Base-by-base conservation (phyloP, 2,329 filamentous ascomycete genomes). In the Westerdykella sp. region DNA sequence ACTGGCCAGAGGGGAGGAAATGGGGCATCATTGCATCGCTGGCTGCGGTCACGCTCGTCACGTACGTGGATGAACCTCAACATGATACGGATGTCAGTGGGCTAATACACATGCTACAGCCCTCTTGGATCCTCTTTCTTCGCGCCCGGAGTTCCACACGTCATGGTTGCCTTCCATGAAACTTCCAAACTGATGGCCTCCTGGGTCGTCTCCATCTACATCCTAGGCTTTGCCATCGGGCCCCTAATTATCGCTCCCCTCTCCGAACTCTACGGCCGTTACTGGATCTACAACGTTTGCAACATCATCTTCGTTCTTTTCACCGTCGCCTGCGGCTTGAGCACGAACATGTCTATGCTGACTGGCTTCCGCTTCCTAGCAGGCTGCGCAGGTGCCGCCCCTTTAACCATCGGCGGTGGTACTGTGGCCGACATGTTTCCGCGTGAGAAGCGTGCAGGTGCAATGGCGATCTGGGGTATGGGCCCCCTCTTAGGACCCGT, bases 291-390 rank as follows among this genome's bases (percentile, higher is more conserved):
- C 48, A 54, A 65, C 39, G 47, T 60, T 18, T 59, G 55, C 45
- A 78, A 74, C 44, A 30, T 74, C 1, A 69, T 73, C 66, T 78
- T 78, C 54, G 55, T 79, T 2, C 44, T 70, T 32, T 76, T 75
- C 69, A 75, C 75, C 48, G 47, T 76, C 6, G 60, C 65, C 2
- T 75, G 66, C 41, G 65, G 57, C 3, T 43, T 62, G 1, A 62
- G 56, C 16, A 57, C 43, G 14, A 62, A 55, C 36, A 57, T 67
- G 52, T 54, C 53, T 35, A 68, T 67, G 65, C 55, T 69, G 1
- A 54, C 67, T n/a, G 63, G 50, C 0, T 68, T 68, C 39, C 65
- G 66, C 11, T 56, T 69, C 15, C 48, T 68, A 6, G 58, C 60
- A 40, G 66, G 66, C 10, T 60, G 55, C 23, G 57, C 61, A 13